These are phyloP conservation scores for Parascedosporium putredinis DNA, from an alignment of 2,329 filamentous ascomycete genomes.

Conservation along the genomic window DNA sequence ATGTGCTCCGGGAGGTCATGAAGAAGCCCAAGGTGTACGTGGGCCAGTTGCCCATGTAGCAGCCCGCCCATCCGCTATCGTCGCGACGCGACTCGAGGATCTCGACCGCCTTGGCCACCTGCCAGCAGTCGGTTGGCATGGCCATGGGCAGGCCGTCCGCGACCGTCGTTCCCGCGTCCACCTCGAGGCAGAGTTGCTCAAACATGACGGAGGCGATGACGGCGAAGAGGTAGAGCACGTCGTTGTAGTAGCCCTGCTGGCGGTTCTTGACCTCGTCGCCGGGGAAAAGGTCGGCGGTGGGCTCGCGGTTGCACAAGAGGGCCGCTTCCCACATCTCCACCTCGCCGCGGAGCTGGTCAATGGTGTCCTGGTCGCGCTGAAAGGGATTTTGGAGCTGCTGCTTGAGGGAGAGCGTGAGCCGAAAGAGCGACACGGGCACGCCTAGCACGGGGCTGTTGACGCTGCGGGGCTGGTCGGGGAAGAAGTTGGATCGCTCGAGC, in stretches of 20 bases:
- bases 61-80: slow-evolving; percentile 14
- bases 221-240: slow-evolving; percentile 14
- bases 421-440: slow-evolving; percentile 13
- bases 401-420: slow-evolving; percentile 10
- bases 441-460: slow-evolving; percentile 16
- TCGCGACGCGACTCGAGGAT: slow-evolving; percentile 11
- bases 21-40: slow-evolving; percentile 15
- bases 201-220: slow-evolving; percentile 14
- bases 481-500: slow-evolving; percentile 10
- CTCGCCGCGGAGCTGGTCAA: not conserved
- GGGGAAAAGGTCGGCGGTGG: not conserved
- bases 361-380: not conserved
- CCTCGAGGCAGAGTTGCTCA: slow-evolving; percentile 9
- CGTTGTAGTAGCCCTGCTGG: slow-evolving; percentile 9
- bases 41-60: slow-evolving; percentile 19
- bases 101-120: slow-evolving; percentile 9
- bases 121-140: slow-evolving; percentile 10
- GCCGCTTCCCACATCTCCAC: slow-evolving; percentile 1
- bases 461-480: slow-evolving; percentile 8
- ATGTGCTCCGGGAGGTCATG: slow-evolving; percentile 12
- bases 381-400: slow-evolving; percentile 8
- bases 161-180: no score
- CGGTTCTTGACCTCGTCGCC: not conserved
- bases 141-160: not conserved
- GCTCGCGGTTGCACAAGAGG: not conserved